phyloP scores from a whole-genome alignment of 768 basidiomycete genomes.

The Pleurotus eryngii region DNA sequence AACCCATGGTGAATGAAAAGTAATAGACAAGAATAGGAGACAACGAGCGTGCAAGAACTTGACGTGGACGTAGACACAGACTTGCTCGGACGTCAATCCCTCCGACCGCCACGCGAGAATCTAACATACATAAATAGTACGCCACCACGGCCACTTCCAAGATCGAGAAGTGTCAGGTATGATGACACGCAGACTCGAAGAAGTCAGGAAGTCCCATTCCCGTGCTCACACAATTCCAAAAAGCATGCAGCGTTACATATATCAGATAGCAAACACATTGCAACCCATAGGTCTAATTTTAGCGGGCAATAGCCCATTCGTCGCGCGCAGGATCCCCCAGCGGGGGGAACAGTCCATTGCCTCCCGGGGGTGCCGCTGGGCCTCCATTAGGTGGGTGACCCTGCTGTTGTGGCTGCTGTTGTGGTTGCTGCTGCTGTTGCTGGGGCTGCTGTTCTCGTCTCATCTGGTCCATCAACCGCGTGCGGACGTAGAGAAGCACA shows the following conservation, averaged over 20 bases:
- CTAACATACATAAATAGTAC: background rate
- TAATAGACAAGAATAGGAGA: conserved; percentile 16
- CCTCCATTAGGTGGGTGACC: conserved; percentile 23
- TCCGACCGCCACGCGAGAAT: conserved; percentile 5
- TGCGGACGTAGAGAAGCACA: conserved; percentile 73
- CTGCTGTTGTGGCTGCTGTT: conserved; percentile 28
- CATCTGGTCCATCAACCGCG: conserved; percentile 71
- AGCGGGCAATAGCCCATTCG: conserved; percentile 59
- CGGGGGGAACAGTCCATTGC: conserved; percentile 57
- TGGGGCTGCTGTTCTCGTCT: conserved; percentile 56
- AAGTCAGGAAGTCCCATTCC: background rate
- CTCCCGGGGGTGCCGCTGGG: conserved; percentile 19
- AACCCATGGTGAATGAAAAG: conserved; percentile 35
- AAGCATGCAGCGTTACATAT: background rate
- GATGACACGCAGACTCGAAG: background rate
- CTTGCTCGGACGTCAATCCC: background rate
- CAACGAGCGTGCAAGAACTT: background rate
- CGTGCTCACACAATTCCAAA: background rate
- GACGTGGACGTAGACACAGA: conserved; percentile 4
- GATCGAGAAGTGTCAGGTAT: background rate
- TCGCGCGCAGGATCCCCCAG: conserved; percentile 60
- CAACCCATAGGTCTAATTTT: background rate
- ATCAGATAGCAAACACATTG: background rate
- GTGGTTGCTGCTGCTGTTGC: conserved; percentile 33
- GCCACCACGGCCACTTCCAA: background rate